These are phyloP conservation scores for Botryotinia convoluta DNA, from an alignment of 2,329 filamentous ascomycete species.

Conservation along the genomic window DNA sequence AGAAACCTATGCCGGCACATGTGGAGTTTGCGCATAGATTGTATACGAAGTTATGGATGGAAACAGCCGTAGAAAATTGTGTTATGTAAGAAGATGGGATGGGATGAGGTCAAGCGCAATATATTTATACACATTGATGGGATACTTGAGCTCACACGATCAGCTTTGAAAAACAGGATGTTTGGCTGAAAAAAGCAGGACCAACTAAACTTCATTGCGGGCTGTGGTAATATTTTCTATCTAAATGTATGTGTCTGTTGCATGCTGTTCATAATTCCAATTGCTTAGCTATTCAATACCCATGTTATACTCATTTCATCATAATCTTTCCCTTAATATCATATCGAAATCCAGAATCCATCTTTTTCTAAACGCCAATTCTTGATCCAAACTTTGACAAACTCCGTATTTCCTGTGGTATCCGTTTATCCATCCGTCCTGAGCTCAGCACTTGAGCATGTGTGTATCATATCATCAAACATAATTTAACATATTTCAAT, in stretches of 20 bases:
- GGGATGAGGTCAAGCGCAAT: not conserved
- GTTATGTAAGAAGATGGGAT: conserved; percentile 20
- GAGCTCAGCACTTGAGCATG: conserved; percentile 11
- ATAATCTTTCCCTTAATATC: not conserved
- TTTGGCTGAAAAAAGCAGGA: not conserved
- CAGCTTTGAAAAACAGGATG: not conserved
- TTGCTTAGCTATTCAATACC: not conserved
- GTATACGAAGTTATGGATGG: conserved; percentile 56
- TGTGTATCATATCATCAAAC: not conserved
- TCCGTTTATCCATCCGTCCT: not conserved
- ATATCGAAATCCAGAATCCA: not conserved
- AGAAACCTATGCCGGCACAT: conserved; percentile 45
- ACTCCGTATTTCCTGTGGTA: not conserved
- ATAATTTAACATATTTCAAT: not conserved
- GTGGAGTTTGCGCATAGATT: conserved; percentile 52
- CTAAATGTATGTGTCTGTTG: not conserved
- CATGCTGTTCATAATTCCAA: not conserved
- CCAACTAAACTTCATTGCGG: not conserved
- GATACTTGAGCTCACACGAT: not conserved
- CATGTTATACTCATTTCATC: not conserved
- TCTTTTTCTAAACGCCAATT: not conserved
- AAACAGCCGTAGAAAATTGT: conserved; percentile 44
- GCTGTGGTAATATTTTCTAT: not conserved
- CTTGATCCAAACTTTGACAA: not conserved
- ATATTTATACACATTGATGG: not conserved